Evolutionary conservation across 148 eudicot genomes (phyloP).

Genomic region (Fallopia convolvulus): DNA sequence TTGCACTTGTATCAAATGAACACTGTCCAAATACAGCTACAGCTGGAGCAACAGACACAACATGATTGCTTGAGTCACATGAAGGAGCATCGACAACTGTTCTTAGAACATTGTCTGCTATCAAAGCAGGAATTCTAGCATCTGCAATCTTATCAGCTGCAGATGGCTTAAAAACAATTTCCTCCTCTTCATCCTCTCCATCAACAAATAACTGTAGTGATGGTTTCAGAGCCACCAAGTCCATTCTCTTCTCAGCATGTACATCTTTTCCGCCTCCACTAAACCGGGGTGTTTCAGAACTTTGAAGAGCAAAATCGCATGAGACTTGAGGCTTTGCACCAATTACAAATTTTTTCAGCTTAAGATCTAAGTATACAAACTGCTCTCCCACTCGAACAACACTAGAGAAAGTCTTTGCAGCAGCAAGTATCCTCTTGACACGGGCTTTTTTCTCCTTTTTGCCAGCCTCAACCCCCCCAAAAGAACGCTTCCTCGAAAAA

Average conservation of each 20-base stretch:
- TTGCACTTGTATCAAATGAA: constrained; percentile 22
- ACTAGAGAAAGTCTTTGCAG: constrained; percentile 76
- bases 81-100: constrained; percentile 19
- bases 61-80: constrained; percentile 26
- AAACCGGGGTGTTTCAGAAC: constrained; percentile 19
- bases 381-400: constrained; percentile 49
- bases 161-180: constrained; percentile 84
- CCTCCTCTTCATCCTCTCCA: constrained; percentile 91
- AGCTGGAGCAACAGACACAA: constrained; percentile 17
- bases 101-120: constrained; percentile 28
- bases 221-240: constrained; percentile 19
- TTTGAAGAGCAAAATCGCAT: constrained; percentile 26
- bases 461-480: constrained; percentile 48
- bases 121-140: constrained; percentile 24
- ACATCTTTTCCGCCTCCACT: constrained; percentile 17
- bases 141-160: constrained; percentile 42
- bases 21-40: constrained; percentile 23
- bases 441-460: constrained; percentile 61
- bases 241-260: constrained; percentile 15
- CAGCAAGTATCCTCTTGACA: constrained; percentile 75
- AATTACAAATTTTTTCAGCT: constrained; percentile 49
- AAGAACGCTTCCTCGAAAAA: constrained; percentile 57
- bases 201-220: constrained; percentile 27
- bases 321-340: constrained; percentile 42
- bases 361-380: constrained; percentile 51